Base-by-base conservation (phyloP, 768 basidiomycete species). In the Trametes villosa region DNA sequence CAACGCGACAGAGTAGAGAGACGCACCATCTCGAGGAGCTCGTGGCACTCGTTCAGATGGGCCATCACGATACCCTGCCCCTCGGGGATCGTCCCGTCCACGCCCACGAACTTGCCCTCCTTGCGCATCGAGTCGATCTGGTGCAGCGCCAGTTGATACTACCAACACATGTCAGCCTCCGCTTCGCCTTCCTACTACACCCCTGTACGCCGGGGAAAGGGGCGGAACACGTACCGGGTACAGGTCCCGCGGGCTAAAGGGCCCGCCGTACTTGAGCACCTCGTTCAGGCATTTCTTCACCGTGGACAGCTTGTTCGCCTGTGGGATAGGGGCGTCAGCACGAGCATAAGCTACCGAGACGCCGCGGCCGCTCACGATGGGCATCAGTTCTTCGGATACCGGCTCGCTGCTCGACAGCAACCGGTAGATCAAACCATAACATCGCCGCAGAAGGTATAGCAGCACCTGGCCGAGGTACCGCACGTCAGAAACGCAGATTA, bases 381-480 rank as follows among this genome's bases (percentile, higher is more conserved):
- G 96, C 92, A 98, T 98, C 17, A 99, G 78, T 74, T 98, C 97
- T 74, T 99, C 97, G 0, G 94, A 96, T 2, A 99, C 95, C 0
- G 97, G 97, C 76, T 98, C 96, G 63, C 92, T 94, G 20, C 94
- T 94, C 26, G 94, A 95, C 63, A 99, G 83, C 49, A 99, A 75
- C 29, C 90, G 84, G 74, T 98, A 98, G 67, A 97, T 96, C 52
- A 98, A 83, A 62, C 96, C 96, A 73, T 98, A 96, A 78, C 97
- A 99, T 71, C 96, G 85, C 67, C 96, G 80, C 53, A 99, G 80
- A 36, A 98, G 83, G 73, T 97, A 99, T 24, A 99, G 81, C 45
- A 98, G 78, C 24, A 96, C 94, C 96, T 98, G 62, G 3, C 9
- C 11, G 8, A 24, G 12, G 34, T 26, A 7, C 13, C 5, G 27